These are phyloP conservation scores for Coleophoma crateriformis DNA, from an alignment of 2,329 filamentous ascomycete genomes.

Conservation along the genomic window DNA sequence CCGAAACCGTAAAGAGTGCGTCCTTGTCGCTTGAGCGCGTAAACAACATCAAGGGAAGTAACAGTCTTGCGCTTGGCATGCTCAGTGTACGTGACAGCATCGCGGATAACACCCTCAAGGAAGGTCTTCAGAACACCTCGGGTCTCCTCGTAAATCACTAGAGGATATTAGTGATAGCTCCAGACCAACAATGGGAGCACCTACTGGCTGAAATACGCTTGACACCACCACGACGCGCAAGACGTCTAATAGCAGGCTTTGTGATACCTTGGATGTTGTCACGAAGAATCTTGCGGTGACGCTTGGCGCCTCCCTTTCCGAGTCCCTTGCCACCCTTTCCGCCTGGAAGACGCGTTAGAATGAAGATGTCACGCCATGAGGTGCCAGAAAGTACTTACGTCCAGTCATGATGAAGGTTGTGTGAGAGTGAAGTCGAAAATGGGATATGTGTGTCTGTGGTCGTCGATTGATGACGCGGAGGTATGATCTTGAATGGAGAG, in stretches of 20 bases:
- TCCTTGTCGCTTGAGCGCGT: slow-evolving; percentile 61
- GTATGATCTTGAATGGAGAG: slow-evolving; percentile 10
- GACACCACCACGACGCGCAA: slow-evolving; percentile 95
- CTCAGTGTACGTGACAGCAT: slow-evolving; percentile 77
- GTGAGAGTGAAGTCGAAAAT: slow-evolving; percentile 6
- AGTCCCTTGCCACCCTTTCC: slow-evolving; percentile 97
- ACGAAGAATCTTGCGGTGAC: slow-evolving; percentile 97
- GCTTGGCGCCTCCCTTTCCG: slow-evolving; percentile 97
- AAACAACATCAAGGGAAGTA: slow-evolving; percentile 59
- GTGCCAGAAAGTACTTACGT: slow-evolving; percentile 37
- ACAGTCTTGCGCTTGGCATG: slow-evolving; percentile 76
- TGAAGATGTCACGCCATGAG: neutral
- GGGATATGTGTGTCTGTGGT: neutral
- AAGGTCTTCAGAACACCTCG: slow-evolving; percentile 75
- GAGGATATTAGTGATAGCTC: slow-evolving; percentile 10
- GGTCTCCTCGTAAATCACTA: slow-evolving; percentile 79
- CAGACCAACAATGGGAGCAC: slow-evolving; percentile 64
- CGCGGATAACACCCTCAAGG: slow-evolving; percentile 73
- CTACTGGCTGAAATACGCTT: slow-evolving; percentile 98
- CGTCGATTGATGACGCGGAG: slow-evolving; percentile 3
- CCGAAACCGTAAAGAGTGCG: slow-evolving; percentile 65
- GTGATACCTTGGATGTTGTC: slow-evolving; percentile 99
- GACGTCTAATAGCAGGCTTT: slow-evolving; percentile 86
- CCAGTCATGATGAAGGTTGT: slow-evolving; percentile 48
- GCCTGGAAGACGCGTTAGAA: slow-evolving; percentile 44